Base-by-base conservation (phyloP, 306 rosid species). In the Lathyrus tuberosus region DNA sequence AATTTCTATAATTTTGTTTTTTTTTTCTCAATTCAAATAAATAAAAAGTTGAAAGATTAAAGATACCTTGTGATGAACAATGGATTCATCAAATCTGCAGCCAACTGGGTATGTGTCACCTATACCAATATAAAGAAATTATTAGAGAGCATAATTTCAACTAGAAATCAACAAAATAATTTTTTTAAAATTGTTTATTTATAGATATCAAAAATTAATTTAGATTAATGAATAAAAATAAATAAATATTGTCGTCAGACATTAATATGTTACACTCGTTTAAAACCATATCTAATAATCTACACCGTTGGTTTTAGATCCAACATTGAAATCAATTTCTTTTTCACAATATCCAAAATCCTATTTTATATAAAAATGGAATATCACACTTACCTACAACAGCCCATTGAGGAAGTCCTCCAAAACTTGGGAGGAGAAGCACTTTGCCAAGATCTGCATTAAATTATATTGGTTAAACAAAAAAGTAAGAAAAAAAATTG, bases 361-460 rank as follows among this genome's bases (percentile, higher is more conserved):
- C 7, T 31, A 5, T 4, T 31, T 31, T 31, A 31, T 31, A 4
- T 46, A 6, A 5, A 71, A 38, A 31, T 24, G 11, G 17, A 57
- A 48, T 54, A 15, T 35, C 65, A 62, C 14, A 49, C 59, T 51
- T 70, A 86, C 95, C 97, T 16, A 88, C 95, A 43, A 86, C 95
- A 59, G 97, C 95, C 95, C 95, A 91, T 64, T 91, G 97, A 74
- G 95, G 97, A 74, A 88, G 97, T 43, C 67, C 95, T 60, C 95
- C 95, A 75, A 91, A 91, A 80, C 79, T 62, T n/a, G 97, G 97
- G 66, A 88, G 91, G 31, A 83, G 81, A 80, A 91, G 89, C 81
- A 91, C 95, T 77, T 91, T 91, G 14, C 97, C 92, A 80, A 91
- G 92, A 77, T 91, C 95, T 91, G 16, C 57, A 72, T 71, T 14